These are phyloP conservation scores for Aspergillus avenaceus DNA, from an alignment of 495 filamentous ascomycete species.

Conservation along the genomic window DNA sequence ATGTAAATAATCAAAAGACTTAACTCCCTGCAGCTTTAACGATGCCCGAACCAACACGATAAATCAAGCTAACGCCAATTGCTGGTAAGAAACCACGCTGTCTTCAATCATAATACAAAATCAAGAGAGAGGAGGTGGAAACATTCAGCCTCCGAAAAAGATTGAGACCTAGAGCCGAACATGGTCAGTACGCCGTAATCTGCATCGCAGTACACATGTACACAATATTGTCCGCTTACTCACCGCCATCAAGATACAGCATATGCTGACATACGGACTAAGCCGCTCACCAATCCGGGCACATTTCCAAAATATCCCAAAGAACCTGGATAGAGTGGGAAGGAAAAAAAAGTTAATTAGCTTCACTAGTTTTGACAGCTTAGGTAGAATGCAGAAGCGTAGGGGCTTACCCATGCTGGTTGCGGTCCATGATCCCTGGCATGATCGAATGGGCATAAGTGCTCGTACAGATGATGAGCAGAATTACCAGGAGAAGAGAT, in stretches of 20 bases:
- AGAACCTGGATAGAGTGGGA: constrained; percentile 56
- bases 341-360: constrained; percentile 2
- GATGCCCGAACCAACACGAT: constrained; percentile 1
- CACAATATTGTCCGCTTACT: constrained; percentile 28
- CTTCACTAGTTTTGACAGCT: background rate
- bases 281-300: constrained; percentile 89
- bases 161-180: constrained; percentile 32
- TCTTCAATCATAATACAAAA: constrained; percentile 3
- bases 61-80: constrained; percentile 7
- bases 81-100: constrained; percentile 8
- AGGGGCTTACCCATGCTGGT: constrained; percentile 85
- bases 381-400: background rate
- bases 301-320: constrained; percentile 95
- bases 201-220: background rate
- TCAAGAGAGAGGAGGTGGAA: background rate
- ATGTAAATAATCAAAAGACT: constrained; percentile 17
- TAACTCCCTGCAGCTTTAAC: constrained; percentile 1
- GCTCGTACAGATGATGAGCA: constrained; percentile 93
- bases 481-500: constrained; percentile 84
- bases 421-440: constrained; percentile 87
- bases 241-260: constrained; percentile 93
- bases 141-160: constrained; percentile 36
- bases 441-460: constrained; percentile 88
- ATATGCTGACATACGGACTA: constrained; percentile 93
- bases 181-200: constrained; percentile 3